Base-by-base conservation (phyloP, 1,284 basidiomycete species). In the Trametes sp. region DNA sequence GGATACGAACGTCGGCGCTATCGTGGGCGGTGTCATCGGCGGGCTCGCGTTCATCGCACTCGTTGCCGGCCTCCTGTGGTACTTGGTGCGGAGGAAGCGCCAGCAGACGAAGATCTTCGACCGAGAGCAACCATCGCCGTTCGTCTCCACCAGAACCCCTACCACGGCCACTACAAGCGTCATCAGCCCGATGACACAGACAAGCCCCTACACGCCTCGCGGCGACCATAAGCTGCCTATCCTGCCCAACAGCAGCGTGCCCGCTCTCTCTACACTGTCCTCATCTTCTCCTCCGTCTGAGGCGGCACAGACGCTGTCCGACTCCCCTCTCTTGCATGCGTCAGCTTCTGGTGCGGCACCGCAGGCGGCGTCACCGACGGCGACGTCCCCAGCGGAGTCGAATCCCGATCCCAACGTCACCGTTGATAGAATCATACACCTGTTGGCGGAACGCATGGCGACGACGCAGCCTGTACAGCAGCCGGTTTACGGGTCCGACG, bases 361-460 rank as follows among this genome's bases (percentile, higher is more conserved):
- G 2, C n/a, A n/a, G 1, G 23, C 11, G 33, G 23, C 23, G 3
- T 36, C 35, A 7, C 51, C 33, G 23, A 38, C 51, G 35, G n/a
- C 33, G 35, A 38, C 35, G 51, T 38, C 21, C 44, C 52, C 52
- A 11, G 57, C 58, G 23, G 23, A 21, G 23, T 31, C 55, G 38
- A n/a, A 13, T 19, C 16, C 29, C 2, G 50, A 51, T 28, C 54
- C 59, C n/a, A 50, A n/a, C 21, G 42, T 49, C 24, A 31, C 51
- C 19, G 14, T 72, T 31, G 67, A 73, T 33, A 63, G 64, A 42
- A 61, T 74, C 31, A 62, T 71, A 2, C 69, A 73, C 57, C 61
- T 72, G 31, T 66, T 72, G 28, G 66, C 68, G 13, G 61, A 64
- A 48, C 60, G 70, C 46, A 67, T 72, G 70, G 71, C 50, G 50